These are phyloP conservation scores for Isatis lusitanica DNA, from an alignment of 441 rosid species.

Conservation along the genomic window DNA sequence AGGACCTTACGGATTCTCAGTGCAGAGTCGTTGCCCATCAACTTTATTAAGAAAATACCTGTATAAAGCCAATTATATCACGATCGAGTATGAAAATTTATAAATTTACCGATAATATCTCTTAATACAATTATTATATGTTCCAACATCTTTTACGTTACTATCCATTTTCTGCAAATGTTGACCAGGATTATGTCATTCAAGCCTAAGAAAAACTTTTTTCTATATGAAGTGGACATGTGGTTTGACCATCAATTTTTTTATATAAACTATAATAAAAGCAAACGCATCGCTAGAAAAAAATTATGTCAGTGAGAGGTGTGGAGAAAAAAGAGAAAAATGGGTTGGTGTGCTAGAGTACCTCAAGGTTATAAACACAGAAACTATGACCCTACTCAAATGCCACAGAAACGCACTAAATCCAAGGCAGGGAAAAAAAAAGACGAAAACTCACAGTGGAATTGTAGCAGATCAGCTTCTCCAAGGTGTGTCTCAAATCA, in stretches of 20 bases:
- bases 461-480: too few species aligned
- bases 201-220: background rate
- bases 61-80: background rate
- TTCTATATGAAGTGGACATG: background rate
- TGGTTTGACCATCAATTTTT: background rate
- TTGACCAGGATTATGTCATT: background rate
- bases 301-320: background rate
- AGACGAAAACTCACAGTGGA: too few species aligned
- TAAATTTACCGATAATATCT: background rate
- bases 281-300: background rate
- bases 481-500: too few species aligned
- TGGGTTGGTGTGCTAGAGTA: background rate
- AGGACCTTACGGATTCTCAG: background rate
- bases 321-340: background rate
- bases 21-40: background rate
- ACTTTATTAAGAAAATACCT: background rate
- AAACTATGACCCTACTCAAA: too few species aligned
- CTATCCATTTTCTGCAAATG: background rate
- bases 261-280: background rate
- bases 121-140: background rate
- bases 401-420: too few species aligned
- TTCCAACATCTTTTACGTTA: background rate
- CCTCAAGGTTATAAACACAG: too few species aligned
- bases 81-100: background rate
- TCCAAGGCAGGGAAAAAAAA: too few species aligned